Base-by-base conservation (phyloP, 2,329 filamentous ascomycete genomes). In the Triangularia verruculosa region DNA sequence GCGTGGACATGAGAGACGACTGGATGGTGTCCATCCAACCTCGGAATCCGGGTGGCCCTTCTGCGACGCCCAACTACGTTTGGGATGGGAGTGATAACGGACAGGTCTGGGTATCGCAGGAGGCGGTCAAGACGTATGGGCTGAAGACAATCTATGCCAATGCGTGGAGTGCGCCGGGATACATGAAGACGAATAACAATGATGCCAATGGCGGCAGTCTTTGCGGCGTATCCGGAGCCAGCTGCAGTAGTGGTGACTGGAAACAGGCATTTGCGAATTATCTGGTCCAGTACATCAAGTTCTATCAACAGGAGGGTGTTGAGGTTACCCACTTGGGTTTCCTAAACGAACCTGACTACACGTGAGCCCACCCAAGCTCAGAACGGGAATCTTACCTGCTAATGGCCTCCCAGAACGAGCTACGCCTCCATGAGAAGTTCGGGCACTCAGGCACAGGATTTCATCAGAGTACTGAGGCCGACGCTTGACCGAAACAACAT, bases 71-170 rank as follows among this genome's bases (percentile, higher is more conserved):
- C 6, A 64, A 67, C 1, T 78, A 78, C 53, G 66, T 67, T 2
- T 77, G 74, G 74, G 75, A 76, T 57, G 66, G 62, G 11, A 72
- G 72, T 24, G 73, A 78, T 60, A 71, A 70, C 15, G 75, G 76
- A 17, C 79, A 81, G 70, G 69, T 81, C 9, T 80, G 75, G 70
- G 68, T 82, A 17, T 76, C 77, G 12, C 71, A 79, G 67, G 74
- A 79, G 65, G 79, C 72, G 3, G 66, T 66, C 25, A 54, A 70
- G 56, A 69, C 65, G 55, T 78, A 78, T 67, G 78, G 79, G 0
- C 75, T 82, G 7, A 83, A 74, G 27, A 76, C 73, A 1, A 77
- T 82, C 65, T 80, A 82, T 65, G 78, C 77, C 1, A 67, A 75
- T 67, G 73, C 73, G 4, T 75, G 72, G 72, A 72, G 67, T 47